Base-by-base conservation (phyloP, 2,329 filamentous ascomycete species). In the Clarireedia monteithiana region DNA sequence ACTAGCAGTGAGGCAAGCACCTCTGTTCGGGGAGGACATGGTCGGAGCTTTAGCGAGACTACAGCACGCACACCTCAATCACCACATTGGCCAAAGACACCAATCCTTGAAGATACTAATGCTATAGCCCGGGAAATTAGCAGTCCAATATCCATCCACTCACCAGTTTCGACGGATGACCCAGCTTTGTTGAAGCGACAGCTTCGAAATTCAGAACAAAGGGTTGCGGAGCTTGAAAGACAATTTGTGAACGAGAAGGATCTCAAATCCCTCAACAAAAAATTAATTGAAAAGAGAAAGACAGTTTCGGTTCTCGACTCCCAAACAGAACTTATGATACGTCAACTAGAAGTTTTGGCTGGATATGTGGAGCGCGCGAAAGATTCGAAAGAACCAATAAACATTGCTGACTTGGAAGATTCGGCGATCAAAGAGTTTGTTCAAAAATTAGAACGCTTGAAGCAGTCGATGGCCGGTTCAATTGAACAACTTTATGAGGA, bases 221-320 rank as follows among this genome's bases (percentile, higher is more conserved):
- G 86, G 58, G 90, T 96, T 53, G 84, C 89, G 1, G 91, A 96
- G 71, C 81, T 99, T 52, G 88, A 92, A 70, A 79, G 84, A n/a
- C 86, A 90, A 62, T 89, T 89, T 65, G 78, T 73, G 49, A 79
- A 78, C 2, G 82, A 84, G 61, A 70, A 69, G 46, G 70, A 72
- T 52, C 57, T 70, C 24, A 67, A 68, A 38, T 83, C 85, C 64
- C 83, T 95, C 30, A 95, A 95, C 71, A 91, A 87, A 64, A 92
- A 91, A 68, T 76, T 97, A 24, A 80, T 88, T 38, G 91, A 97
- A 72, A 97, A 97, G 75, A 82, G 94, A 57, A 96, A 95, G 66
- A 97, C 94, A 0, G 94, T 99, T 70, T 92, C 92, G 6, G 88
- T 95, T 17, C 77, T 97, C 51, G 92, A 97, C 69, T 92, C 91